phyloP scores from a whole-genome alignment of 805 yeast genomes.

The Lachancea sp. region DNA sequence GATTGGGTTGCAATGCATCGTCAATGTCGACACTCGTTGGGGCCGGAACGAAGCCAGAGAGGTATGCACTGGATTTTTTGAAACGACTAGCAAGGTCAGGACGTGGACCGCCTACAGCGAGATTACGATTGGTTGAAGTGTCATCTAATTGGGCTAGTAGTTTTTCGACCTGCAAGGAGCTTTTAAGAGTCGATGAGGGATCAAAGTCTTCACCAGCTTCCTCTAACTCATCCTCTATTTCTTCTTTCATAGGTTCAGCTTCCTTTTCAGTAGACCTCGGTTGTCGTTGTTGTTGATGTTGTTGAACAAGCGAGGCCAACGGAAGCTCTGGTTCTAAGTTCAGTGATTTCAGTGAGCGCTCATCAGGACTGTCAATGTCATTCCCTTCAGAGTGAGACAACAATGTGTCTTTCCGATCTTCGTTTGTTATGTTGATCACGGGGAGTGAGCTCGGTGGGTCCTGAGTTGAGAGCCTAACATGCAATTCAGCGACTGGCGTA shows the following conservation, averaged over 20 bases:
- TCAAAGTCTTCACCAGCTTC: conserved; percentile 1
- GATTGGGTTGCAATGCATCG: background rate
- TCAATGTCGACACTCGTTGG: background rate
- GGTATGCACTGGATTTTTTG: conserved; percentile 33
- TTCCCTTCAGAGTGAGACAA: background rate
- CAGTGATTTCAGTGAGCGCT: too few relatives aligned
- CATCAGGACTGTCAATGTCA: too few relatives aligned
- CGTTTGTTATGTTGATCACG: background rate
- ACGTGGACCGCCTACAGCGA: conserved; percentile 7
- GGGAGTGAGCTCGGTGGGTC: conserved; percentile 1
- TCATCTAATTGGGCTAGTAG: conserved; percentile 28
- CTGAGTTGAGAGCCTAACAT: conserved; percentile 6
- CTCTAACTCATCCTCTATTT: background rate
- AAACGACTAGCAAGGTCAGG: conserved; percentile 1
- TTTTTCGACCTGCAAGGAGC: conserved; percentile 23
- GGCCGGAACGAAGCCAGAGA: conserved; percentile 22
- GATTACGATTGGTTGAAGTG: conserved; percentile 24
- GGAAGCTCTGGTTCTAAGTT: too few relatives aligned
- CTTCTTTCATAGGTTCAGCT: background rate
- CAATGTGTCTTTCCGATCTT: background rate
- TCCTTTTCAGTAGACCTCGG: too few relatives aligned
- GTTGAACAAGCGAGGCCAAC: too few relatives aligned
- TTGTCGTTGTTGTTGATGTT: too few relatives aligned
- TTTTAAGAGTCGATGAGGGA: conserved; percentile 1
- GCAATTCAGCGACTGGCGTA: conserved; percentile 8